phyloP scores from a whole-genome alignment of 495 filamentous ascomycete genomes.

The Lasiosphaeris hirsuta region DNA sequence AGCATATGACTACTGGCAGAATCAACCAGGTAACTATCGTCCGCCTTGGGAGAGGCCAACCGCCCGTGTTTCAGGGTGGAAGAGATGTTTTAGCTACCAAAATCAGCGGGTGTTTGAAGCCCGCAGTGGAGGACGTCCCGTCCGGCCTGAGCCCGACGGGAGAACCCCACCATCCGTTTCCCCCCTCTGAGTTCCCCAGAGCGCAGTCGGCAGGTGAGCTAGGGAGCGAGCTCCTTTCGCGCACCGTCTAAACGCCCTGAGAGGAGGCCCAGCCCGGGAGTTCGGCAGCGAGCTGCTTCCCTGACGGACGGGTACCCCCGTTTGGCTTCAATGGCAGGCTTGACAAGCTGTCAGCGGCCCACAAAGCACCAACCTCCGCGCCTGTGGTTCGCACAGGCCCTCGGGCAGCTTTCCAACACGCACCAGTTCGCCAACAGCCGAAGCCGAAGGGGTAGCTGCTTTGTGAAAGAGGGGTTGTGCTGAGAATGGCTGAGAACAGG shows the following conservation, averaged over 20 bases:
- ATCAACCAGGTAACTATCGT: conserved; percentile 67
- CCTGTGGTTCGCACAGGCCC: neutral
- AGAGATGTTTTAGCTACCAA: conserved; percentile 24
- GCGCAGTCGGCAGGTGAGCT: conserved; percentile 34
- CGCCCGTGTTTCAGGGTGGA: conserved; percentile 12
- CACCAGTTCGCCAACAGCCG: too few species aligned
- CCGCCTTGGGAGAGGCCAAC: conserved; percentile 23
- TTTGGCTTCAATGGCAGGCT: conserved; percentile 6
- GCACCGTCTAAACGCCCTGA: conserved; percentile 37
- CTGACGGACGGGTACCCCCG: conserved; percentile 2
- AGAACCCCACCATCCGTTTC: conserved; percentile 41
- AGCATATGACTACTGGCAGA: conserved; percentile 70
- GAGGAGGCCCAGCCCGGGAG: conserved; percentile 30
- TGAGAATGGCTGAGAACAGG: too few species aligned
- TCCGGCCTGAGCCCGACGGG: conserved; percentile 20
- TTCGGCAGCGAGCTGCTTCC: conserved; percentile 4
- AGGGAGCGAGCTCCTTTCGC: neutral
- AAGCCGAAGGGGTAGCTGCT: too few species aligned
- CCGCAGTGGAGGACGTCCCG: conserved; percentile 20
- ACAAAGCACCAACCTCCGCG: conserved; percentile 12
- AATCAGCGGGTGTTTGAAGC: neutral
- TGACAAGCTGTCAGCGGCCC: conserved; percentile 6
- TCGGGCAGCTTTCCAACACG: too few species aligned
- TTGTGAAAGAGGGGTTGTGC: too few species aligned
- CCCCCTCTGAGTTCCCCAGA: conserved; percentile 48